These are phyloP conservation scores for Kluyveromyces siamensis DNA, from an alignment of 805 yeast species.

Conservation along the genomic window DNA sequence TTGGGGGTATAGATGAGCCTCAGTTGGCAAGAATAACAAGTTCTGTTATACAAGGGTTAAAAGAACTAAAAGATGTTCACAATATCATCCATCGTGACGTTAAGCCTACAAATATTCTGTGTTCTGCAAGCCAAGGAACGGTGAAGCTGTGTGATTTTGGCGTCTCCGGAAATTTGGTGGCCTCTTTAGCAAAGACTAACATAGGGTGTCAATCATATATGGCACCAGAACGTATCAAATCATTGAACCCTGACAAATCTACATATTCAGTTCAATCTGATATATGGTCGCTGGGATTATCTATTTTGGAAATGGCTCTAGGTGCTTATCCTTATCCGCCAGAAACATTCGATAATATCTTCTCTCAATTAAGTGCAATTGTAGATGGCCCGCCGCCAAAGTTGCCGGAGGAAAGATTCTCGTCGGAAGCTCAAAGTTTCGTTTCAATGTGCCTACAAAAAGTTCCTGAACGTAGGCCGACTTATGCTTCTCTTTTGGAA, in stretches of 20 bases:
- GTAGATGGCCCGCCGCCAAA: conserved; percentile 94
- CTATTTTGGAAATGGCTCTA: conserved; percentile 77
- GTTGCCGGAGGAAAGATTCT: conserved; percentile 52
- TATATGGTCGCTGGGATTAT: conserved; percentile 88
- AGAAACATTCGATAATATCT: conserved; percentile 82
- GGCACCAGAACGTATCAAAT: conserved; percentile 95
- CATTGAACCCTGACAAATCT: conserved; percentile 60
- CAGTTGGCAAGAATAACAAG: conserved; percentile 73
- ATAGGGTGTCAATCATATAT: conserved; percentile 97
- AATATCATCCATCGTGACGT: conserved; percentile 94
- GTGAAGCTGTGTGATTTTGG: conserved; percentile 94
- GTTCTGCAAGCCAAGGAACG: conserved; percentile 66
- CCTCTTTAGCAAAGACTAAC: conserved; percentile 89
- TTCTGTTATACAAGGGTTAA: conserved; percentile 72
- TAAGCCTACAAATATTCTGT: conserved; percentile 88
- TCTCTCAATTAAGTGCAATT: conserved; percentile 88
- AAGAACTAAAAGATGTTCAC: conserved; percentile 77
- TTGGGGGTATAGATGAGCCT: conserved; percentile 65
- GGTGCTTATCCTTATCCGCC: conserved; percentile 97
- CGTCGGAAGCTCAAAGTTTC: conserved; percentile 73
- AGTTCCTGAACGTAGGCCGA: conserved; percentile 72
- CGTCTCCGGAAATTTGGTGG: conserved; percentile 89
- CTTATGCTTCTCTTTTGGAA: conserved; percentile 60
- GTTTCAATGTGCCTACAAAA: conserved; percentile 72
- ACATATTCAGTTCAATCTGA: conserved; percentile 91